Base-by-base conservation (phyloP, 2,329 filamentous ascomycete genomes). In the Xylaria sp. region DNA sequence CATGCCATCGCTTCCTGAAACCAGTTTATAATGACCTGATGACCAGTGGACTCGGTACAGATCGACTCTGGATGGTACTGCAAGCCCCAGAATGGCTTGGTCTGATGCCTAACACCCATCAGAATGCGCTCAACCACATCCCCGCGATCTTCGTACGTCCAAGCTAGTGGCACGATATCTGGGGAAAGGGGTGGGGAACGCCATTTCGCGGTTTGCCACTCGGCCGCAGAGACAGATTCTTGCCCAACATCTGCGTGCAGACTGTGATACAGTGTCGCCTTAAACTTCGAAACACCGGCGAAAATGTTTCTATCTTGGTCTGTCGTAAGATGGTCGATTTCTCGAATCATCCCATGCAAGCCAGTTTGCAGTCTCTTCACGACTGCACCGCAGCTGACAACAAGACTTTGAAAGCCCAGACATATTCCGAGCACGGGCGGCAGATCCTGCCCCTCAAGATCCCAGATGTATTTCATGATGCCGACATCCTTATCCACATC, bases 1-100 rank as follows among this genome's bases (percentile, higher is more conserved):
- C 91, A 94, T 47, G 78, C 76, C 61, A 84, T 79, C 0, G 89
- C 89, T 74, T 88, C 83, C 4, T 78, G 75, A 85, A 94, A 96
- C 93, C 94, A 97, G 73, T 92, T 93, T 57, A 79, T 79, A 39
- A 97, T 83, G 29, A 97, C 83, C 15, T 81, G 80, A 22, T 85
- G 86, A 1, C 91, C 90, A 66, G 86, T 85, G 3, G 83, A 80
- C 44, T 92, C 91, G 3, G 94, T 96, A 77, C 93, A 97, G 15
- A 93, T 87, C 0, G 93, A 97, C 78, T 97, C 94, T 0, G 94
- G 94, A 75, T 97, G 94, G 73, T 96, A 97, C 75, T 97, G 94
- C 20, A 97, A 84, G 0, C 92, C 94, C 90, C 92, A 96, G 69
- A 95, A 92, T 0, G 94, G 94, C 70, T 88, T 90, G 0, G 70